Evolutionary conservation across 495 filamentous ascomycete genomes (phyloP), one percentile per base, ranked within the genome.

Genomic region (Aspergillus nidulans): DNA sequence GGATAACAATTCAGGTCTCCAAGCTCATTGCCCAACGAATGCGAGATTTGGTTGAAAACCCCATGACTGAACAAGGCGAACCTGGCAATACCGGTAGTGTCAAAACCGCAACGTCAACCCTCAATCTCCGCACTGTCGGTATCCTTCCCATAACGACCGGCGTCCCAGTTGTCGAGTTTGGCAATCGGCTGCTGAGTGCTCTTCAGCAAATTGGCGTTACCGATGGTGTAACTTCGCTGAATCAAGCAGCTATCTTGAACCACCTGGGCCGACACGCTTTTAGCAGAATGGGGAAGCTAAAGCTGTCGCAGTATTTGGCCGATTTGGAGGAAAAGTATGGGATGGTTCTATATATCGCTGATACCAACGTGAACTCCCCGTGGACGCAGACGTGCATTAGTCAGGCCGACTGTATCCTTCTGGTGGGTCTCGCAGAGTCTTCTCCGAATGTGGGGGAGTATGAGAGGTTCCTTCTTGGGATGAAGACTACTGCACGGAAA

Each of bases 371-470:
- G 53, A 96, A 95, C 64, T 84, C 95, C 0, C 94, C 94, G 9
- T 98, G 94, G 94, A 98, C 94, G 3, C 92, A 97, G 67, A 97
- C 94, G 1, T 98, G 94, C 63, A 97, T 98, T 59, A 83, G 86
- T 21, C 95, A 98, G 66, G 95, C 95, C 1, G 94, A 98, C 63
- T 95, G 90, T 56, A 95, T 98, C 40, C 78, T 97, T 5, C 80
- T 98, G 15, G 90, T 98, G 28, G 95, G 90, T 2, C 72, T 97
- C 21, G 94, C 92, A 2, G 95, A 98, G 68, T 87, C 85, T 8
- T 95, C 91, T 2, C 86, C 94, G 0, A 84, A 76, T 43, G 92
- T 97, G 56, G 94, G 94, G 24, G 95, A 98, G 68, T 98, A 96
- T 64, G 94, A 98, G 69, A 79, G 92, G 19, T 96, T 97, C 64